Conservation (phyloP, 441 rosid species). For the Eruca vesicaria region DNA sequence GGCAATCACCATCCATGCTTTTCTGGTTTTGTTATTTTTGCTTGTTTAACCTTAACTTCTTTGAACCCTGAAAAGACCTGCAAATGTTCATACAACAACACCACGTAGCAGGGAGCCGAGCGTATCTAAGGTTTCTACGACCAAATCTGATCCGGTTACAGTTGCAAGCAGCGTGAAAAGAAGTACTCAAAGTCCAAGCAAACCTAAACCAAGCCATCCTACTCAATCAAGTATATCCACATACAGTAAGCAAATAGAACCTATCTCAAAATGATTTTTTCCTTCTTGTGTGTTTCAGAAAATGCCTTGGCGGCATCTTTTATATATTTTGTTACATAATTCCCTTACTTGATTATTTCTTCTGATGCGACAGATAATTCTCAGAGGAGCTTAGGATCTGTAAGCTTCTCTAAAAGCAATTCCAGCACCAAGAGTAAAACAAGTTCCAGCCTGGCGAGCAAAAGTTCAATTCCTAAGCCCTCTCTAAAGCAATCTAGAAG, state of each 20-base stretch:
- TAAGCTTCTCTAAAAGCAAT: constrained; percentile 35
- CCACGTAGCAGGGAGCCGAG: constrained; percentile 46
- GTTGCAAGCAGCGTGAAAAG: constrained; percentile 39
- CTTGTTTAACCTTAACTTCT: constrained; percentile 64
- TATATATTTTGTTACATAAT: constrained; percentile 7
- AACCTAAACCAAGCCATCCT: constrained; percentile 38
- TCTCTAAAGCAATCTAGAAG: constrained; percentile 51
- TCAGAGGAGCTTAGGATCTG: constrained; percentile 47
- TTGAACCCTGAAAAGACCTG: constrained; percentile 63
- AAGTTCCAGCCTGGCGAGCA: constrained; percentile 44
- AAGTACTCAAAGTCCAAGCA: constrained; percentile 35
- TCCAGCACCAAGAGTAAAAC: constrained; percentile 38
- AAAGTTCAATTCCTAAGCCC: constrained; percentile 43
- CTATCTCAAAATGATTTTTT: not conserved
- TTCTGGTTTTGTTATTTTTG: constrained; percentile 15
- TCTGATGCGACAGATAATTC: constrained; percentile 39
- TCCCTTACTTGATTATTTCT: constrained; percentile 23
- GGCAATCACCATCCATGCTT: constrained; percentile 17
- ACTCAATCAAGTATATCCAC: constrained; percentile 52
- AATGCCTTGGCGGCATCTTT: not conserved
- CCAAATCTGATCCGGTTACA: constrained; percentile 41
- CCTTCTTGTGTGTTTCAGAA: not conserved
- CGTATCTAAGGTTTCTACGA: constrained; percentile 43
- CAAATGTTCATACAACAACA: constrained; percentile 41
- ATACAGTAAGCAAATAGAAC: not conserved